Conservation (phyloP, 164 flowering plant species). For the Saururus chinensis region DNA sequence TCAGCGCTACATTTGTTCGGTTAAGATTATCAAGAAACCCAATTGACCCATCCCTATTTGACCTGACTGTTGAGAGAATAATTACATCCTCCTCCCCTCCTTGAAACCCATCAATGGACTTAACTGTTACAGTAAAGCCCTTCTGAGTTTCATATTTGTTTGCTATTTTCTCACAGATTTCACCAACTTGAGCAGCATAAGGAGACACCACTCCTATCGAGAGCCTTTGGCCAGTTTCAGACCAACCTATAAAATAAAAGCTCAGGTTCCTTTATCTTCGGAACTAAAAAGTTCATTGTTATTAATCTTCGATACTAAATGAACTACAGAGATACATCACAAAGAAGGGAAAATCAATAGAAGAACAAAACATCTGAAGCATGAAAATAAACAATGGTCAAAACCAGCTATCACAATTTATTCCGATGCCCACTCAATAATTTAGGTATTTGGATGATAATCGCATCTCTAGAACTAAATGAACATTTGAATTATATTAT, state of each 20-base stretch:
- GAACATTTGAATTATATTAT: too few species aligned
- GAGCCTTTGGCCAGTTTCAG: conserved; percentile 19
- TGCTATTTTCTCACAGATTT: conserved; percentile 26
- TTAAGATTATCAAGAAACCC: conserved; percentile 38
- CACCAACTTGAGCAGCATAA: conserved; percentile 41
- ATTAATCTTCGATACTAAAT: too few species aligned
- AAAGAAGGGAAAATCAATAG: too few species aligned
- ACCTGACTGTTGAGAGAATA: conserved; percentile 46
- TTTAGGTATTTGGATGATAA: too few species aligned
- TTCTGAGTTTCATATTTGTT: conserved; percentile 19
- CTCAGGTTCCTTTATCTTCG: neutral
- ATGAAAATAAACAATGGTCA: too few species aligned
- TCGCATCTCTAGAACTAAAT: too few species aligned
- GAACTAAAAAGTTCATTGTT: too few species aligned
- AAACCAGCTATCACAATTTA: too few species aligned
- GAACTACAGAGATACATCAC: too few species aligned
- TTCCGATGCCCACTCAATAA: too few species aligned
- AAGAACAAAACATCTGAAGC: too few species aligned
- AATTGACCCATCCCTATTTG: conserved; percentile 30
- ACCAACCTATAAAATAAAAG: conserved; percentile 30
- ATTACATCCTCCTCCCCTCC: conserved; percentile 58
- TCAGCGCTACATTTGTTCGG: conserved; percentile 55
- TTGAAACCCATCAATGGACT: conserved; percentile 51
- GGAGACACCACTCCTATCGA: conserved; percentile 71
- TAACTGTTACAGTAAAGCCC: conserved; percentile 31